Percentiles rank a stretch among this genome's conserved stretches.
These are phyloP conservation scores for Botrytis cinerea DNA, from an alignment of 2,329 filamentous ascomycete genomes.

Conservation along the genomic window DNA sequence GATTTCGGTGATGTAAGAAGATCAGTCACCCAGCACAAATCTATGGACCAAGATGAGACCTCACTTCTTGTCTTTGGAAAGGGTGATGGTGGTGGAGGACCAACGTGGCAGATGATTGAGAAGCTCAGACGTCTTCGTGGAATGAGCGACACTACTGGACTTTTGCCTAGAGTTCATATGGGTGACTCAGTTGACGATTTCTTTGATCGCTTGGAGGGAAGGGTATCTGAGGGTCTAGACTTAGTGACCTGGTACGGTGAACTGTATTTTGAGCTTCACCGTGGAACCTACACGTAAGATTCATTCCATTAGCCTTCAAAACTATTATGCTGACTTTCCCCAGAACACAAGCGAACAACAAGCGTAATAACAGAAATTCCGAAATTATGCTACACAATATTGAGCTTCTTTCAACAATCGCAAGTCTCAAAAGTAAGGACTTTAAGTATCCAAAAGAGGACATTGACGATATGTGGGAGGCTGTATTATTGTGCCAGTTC, in stretches of 20 bases:
- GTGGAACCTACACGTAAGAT: constrained; percentile 79
- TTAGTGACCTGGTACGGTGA: constrained; percentile 98
- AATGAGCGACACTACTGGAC: constrained; percentile 81
- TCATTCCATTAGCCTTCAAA: not conserved
- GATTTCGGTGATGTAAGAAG: constrained; percentile 93
- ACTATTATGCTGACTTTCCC: not conserved
- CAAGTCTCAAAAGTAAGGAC: constrained; percentile 63
- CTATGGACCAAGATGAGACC: constrained; percentile 87
- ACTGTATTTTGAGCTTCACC: constrained; percentile 95
- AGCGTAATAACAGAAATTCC: constrained; percentile 84
- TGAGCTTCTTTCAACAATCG: constrained; percentile 83
- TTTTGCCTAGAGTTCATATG: constrained; percentile 84
- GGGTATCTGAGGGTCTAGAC: constrained; percentile 59
- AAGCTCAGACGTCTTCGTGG: constrained; percentile 92
- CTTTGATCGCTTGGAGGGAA: constrained; percentile 82
- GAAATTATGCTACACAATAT: constrained; percentile 86
- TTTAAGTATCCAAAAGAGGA: constrained; percentile 93
- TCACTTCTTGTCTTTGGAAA: constrained; percentile 94
- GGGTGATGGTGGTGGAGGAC: constrained; percentile 92
- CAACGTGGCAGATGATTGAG: constrained; percentile 90
- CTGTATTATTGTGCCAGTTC: constrained; percentile 89
- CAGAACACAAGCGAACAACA: constrained; percentile 91
- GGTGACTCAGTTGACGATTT: constrained; percentile 92
- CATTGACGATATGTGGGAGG: constrained; percentile 97
- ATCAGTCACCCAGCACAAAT: constrained; percentile 91